A percentile compares a stretch with the other conserved stretches of the same genome.
phyloP scores from a whole-genome alignment of 495 filamentous ascomycete species.

The Aspergillus sclerotioniger region DNA sequence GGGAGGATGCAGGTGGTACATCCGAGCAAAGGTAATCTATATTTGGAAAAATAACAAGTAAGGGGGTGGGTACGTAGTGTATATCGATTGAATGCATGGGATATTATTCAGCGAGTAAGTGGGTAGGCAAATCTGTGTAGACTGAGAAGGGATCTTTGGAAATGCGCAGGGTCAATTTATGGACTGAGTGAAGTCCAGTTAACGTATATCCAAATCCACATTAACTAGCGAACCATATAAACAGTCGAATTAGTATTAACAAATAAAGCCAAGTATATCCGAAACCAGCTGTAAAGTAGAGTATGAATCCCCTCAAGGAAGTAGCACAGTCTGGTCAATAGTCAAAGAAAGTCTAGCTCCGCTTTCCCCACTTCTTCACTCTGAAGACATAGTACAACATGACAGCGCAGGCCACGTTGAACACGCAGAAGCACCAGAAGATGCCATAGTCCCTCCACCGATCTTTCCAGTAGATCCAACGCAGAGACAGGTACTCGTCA shows the following conservation, averaged over 20 bases:
- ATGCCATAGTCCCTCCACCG: conserved; percentile 67
- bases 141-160: no score
- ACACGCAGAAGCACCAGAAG: conserved; percentile 59
- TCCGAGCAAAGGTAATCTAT: no score
- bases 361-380: conserved; percentile 32
- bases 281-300: background rate
- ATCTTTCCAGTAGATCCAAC: conserved; percentile 51
- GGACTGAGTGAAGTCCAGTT: no score
- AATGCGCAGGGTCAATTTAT: no score
- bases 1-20: no score
- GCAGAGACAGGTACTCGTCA: conserved; percentile 54
- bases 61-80: no score
- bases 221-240: background rate
- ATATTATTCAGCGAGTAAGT: no score
- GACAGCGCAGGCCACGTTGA: conserved; percentile 64
- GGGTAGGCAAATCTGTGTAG: no score
- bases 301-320: background rate
- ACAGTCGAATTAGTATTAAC: background rate
- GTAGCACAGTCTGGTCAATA: background rate
- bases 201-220: no score
- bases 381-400: conserved; percentile 67
- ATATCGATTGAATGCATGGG: no score
- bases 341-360: background rate
- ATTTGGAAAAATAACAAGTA: no score
- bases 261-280: background rate